Base-by-base conservation (phyloP, 2,329 filamentous ascomycete species). In the Metarhizium sp. region DNA sequence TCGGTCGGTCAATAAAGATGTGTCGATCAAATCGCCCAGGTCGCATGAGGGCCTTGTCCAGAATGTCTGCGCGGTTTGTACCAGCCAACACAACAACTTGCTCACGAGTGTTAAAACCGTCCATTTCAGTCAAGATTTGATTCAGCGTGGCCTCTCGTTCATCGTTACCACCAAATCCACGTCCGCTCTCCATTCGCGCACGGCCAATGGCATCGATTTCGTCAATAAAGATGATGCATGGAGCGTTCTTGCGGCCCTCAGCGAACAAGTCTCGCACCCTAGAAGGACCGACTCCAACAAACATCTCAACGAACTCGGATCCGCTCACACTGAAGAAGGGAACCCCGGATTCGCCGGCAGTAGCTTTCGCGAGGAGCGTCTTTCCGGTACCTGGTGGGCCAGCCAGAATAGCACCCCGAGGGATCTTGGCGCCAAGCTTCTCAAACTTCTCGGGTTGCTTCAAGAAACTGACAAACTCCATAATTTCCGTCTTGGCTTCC, bases 241-340 rank as follows among this genome's bases (percentile, higher is more conserved):
- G 94, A 0, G 94, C 89, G 72, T 90, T 95, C 78, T 97, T 97
- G 57, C 94, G 85, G 18, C 94, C 94, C 63, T 90, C 96, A 56
- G 90, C 86, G 66, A 99, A 99, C 53, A 99, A 76, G 71, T 99
- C 94, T 64, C 94, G 85, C 52, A 99, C 94, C 72, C 94, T 84
- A 34, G 92, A 97, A 20, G 94, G 90, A 72, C 94, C 94, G 58
- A 99, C 94, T 82, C 94, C 94, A 52, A 99, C 94, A 69, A 99
- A 99, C 92, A 99, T 99, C 75, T 99, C 94, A 36, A 99, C 92
- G 68, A 99, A 99, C 70, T 99, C 94, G 51, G 94, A 99, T 68
- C 94, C 94, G 71, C 91, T 96, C 64, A 99, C 94, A 66, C 90
- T 96, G 80, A 92, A 99, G 80, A 99, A 99, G 0, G 94, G 94